Conservation (phyloP, 306 rosid species). For the Cicer chorassanicum region DNA sequence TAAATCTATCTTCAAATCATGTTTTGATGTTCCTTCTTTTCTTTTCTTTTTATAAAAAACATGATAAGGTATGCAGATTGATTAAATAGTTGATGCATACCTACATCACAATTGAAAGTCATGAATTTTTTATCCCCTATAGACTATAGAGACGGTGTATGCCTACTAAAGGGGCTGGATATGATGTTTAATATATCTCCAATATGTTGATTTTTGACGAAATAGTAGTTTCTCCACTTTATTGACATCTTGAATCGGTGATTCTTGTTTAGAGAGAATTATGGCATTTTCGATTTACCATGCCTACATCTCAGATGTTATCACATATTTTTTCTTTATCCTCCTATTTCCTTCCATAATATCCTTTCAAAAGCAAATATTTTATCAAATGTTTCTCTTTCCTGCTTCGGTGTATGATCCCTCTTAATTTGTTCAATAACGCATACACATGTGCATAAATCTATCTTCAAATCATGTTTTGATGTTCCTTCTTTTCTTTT, state of each 20-base stretch:
- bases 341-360: conserved; percentile 5
- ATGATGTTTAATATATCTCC: conserved; percentile 6
- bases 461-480: conserved; percentile 29
- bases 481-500: conserved; percentile 16
- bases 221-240: conserved; percentile 7
- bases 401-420: neutral
- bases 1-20: conserved; percentile 23
- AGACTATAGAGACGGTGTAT: conserved; percentile 30
- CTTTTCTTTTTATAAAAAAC: neutral
- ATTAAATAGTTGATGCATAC: neutral
- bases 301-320: neutral
- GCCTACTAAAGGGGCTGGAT: neutral
- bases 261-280: conserved; percentile 2
- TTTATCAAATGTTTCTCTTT: conserved; percentile 14
- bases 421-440: conserved; percentile 9
- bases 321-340: neutral
- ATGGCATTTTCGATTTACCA: conserved; percentile 5
- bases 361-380: conserved; percentile 12
- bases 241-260: conserved; percentile 2
- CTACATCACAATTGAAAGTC: conserved; percentile 10
- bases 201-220: conserved; percentile 25
- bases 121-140: conserved; percentile 15
- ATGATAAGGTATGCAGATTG: conserved; percentile 73
- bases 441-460: conserved; percentile 1
- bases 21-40: conserved; percentile 32